phyloP scores from a whole-genome alignment of 176 grass and related monocot species.

The Thinopyrum elongatum region DNA sequence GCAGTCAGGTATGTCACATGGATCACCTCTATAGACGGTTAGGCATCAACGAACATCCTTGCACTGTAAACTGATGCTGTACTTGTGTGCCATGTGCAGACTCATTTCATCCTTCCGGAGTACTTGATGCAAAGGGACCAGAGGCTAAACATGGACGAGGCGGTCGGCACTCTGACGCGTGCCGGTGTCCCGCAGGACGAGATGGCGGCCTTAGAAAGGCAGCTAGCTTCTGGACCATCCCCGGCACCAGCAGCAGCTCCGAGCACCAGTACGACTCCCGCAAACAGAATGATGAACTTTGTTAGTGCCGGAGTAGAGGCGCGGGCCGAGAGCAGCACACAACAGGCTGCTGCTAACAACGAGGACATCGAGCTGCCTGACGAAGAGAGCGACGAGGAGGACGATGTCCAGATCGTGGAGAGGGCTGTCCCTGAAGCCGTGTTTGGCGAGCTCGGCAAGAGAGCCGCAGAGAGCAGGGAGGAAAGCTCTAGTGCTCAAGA shows the following conservation, averaged over 20 bases:
- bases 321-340: conserved; percentile 44
- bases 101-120: conserved; percentile 87
- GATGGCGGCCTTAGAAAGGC: conserved; percentile 89
- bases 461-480: conserved; percentile 54
- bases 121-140: conserved; percentile 91
- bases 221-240: conserved; percentile 49
- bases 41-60: not conserved
- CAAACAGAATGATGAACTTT: conserved; percentile 67
- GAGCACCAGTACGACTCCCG: conserved; percentile 10
- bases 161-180: conserved; percentile 77
- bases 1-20: conserved; percentile 62
- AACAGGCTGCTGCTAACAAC: conserved; percentile 45
- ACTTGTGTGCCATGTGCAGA: conserved; percentile 47
- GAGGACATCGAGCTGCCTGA: conserved; percentile 96
- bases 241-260: conserved; percentile 30
- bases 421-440: conserved; percentile 72
- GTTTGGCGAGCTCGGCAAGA: conserved; percentile 82
- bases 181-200: conserved; percentile 76
- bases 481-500: conserved; percentile 46
- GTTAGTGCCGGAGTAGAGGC: conserved; percentile 74
- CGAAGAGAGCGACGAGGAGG: conserved; percentile 78
- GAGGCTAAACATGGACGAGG: conserved; percentile 83
- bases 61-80: not conserved
- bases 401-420: conserved; percentile 68
- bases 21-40: not conserved